Conservation (phyloP, 805 yeast genomes). For the Candida maris region DNA sequence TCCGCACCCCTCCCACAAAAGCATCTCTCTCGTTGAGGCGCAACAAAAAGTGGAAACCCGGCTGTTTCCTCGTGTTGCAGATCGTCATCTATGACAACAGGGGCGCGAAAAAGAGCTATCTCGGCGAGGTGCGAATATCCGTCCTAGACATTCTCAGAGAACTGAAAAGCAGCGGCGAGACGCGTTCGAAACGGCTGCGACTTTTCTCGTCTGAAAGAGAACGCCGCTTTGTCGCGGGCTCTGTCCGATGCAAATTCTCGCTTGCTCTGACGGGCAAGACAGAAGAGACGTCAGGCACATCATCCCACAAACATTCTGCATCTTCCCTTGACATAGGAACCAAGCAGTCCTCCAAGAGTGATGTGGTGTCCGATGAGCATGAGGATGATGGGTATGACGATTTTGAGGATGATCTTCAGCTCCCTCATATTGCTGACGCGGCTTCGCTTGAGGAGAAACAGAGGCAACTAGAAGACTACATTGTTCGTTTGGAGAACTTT, state of each 20-base stretch:
- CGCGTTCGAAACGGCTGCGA: slow-evolving; percentile 19
- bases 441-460: neutral
- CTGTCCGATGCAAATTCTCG: slow-evolving; percentile 21
- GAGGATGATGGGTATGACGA: slow-evolving; percentile 21
- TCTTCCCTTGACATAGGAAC: too few relatives aligned
- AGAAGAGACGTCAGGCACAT: neutral
- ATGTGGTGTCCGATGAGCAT: slow-evolving; percentile 7
- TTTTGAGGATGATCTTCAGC: slow-evolving; percentile 13
- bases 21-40: slow-evolving; percentile 3
- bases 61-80: slow-evolving; percentile 14
- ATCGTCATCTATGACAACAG: slow-evolving; percentile 21
- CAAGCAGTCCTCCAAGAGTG: slow-evolving; percentile 3
- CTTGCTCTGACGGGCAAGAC: slow-evolving; percentile 7
- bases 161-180: slow-evolving; percentile 9
- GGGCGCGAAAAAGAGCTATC: slow-evolving; percentile 20
- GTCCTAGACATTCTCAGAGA: slow-evolving; percentile 20
- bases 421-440: too few relatives aligned
- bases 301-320: too few relatives aligned
- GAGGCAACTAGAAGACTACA: slow-evolving; percentile 11
- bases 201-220: slow-evolving; percentile 24
- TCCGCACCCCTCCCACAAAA: slow-evolving; percentile 16
- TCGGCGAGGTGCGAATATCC: slow-evolving; percentile 29
- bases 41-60: slow-evolving; percentile 7
- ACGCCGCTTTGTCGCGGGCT: slow-evolving; percentile 28
- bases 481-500: slow-evolving; percentile 10